These are phyloP conservation scores for Verticillium klebahnii DNA, from an alignment of 2,329 filamentous ascomycete species.

Conservation along the genomic window DNA sequence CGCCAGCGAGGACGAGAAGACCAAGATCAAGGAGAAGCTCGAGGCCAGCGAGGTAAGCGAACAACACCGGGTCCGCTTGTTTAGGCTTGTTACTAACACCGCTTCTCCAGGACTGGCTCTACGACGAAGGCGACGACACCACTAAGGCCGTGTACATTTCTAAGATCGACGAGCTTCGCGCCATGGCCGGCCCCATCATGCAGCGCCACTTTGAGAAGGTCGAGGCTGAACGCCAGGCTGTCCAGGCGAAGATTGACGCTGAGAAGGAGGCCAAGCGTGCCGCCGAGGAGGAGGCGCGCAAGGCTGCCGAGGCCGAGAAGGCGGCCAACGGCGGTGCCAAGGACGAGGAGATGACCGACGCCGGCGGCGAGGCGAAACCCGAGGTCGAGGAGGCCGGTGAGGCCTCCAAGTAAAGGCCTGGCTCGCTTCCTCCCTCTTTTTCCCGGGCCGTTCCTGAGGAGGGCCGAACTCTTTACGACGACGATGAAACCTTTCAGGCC, in stretches of 20 bases:
- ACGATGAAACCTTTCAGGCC: background rate
- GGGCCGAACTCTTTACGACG: background rate
- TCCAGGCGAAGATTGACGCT: slow-evolving; percentile 72
- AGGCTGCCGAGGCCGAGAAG: slow-evolving; percentile 48
- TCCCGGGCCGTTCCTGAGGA: background rate
- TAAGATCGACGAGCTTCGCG: slow-evolving; percentile 94
- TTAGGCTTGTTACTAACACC: background rate
- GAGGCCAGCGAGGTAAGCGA: slow-evolving; percentile 75
- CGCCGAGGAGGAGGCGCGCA: slow-evolving; percentile 50
- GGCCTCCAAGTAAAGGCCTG: slow-evolving; percentile 17
- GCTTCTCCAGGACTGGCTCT: slow-evolving; percentile 80
- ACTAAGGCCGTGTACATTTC: slow-evolving; percentile 89
- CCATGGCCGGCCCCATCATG: slow-evolving; percentile 83
- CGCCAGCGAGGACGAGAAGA: slow-evolving; percentile 87
- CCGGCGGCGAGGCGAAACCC: slow-evolving; percentile 41
- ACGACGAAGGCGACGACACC: slow-evolving; percentile 93
- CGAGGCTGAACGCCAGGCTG: slow-evolving; percentile 76
- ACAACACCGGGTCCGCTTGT: no score
- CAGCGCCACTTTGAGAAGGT: slow-evolving; percentile 95
- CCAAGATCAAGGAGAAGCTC: slow-evolving; percentile 77
- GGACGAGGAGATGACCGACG: slow-evolving; percentile 62
- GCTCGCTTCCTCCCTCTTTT: background rate
- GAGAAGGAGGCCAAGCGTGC: slow-evolving; percentile 72
- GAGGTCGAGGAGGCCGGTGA: slow-evolving; percentile 42
- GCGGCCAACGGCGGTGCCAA: slow-evolving; percentile 36